A percentile compares a stretch with the other conserved stretches of the same genome.
Conservation (phyloP, 2,329 filamentous ascomycete species). For the Fusarium compactum region DNA sequence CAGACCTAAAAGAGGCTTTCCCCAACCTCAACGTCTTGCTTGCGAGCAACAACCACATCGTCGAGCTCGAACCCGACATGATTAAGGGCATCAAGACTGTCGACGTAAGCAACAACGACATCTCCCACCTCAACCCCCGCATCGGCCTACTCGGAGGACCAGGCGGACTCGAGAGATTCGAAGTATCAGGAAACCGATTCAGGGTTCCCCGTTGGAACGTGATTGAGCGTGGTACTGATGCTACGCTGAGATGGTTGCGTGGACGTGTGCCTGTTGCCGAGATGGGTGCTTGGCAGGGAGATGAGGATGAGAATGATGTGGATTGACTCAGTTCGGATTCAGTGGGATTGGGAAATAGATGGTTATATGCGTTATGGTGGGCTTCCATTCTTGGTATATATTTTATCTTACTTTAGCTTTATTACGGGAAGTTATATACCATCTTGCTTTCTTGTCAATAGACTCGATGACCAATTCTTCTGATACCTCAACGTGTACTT, state of each 20-base stretch:
- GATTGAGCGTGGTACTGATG: slow-evolving; percentile 87
- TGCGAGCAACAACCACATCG: slow-evolving; percentile 82
- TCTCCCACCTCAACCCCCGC: slow-evolving; percentile 82
- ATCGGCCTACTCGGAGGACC: slow-evolving; percentile 80
- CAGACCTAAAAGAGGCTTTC: slow-evolving; percentile 72
- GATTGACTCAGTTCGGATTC: slow-evolving; percentile 28
- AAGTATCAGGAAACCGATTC: slow-evolving; percentile 88
- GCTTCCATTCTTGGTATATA: slow-evolving; percentile 31
- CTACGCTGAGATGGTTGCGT: slow-evolving; percentile 82
- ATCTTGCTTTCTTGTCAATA: slow-evolving; percentile 18
- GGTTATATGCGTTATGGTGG: background rate
- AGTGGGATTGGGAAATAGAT: slow-evolving; percentile 1
- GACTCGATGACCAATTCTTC: background rate
- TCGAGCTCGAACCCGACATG: slow-evolving; percentile 77
- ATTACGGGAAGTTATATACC: slow-evolving; percentile 34
- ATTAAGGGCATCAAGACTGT: slow-evolving; percentile 78
- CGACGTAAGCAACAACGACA: slow-evolving; percentile 82
- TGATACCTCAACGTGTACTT: background rate
- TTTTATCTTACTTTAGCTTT: slow-evolving; percentile 28
- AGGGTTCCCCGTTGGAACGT: slow-evolving; percentile 87
- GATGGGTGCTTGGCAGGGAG: slow-evolving; percentile 67
- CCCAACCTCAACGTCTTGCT: slow-evolving; percentile 78
- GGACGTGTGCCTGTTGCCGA: slow-evolving; percentile 76
- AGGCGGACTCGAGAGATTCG: slow-evolving; percentile 71
- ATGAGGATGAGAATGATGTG: slow-evolving; percentile 53